phyloP scores from a whole-genome alignment of 2,329 filamentous ascomycete genomes.

The Elsinoe batatas region DNA sequence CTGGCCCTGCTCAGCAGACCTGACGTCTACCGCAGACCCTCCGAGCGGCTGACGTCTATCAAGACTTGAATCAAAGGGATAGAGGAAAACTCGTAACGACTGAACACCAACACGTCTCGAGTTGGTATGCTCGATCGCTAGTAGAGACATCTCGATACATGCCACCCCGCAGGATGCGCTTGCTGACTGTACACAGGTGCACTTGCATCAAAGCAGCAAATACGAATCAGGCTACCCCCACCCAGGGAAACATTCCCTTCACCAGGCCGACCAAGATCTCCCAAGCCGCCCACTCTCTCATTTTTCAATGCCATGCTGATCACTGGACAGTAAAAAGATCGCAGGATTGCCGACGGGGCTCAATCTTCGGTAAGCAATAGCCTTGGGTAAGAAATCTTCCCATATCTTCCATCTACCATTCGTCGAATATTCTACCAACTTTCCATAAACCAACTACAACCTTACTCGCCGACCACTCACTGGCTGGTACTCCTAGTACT shows the following conservation, averaged over 20 bases:
- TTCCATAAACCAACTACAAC: conserved; percentile 1
- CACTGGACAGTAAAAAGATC: background rate
- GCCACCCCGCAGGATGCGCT: background rate
- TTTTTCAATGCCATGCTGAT: background rate
- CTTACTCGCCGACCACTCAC: background rate
- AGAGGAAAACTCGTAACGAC: too few relatives aligned
- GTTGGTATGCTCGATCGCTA: background rate
- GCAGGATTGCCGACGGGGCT: background rate
- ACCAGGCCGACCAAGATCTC: conserved; percentile 3
- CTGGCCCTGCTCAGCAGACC: background rate
- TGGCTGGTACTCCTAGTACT: background rate
- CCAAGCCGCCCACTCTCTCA: background rate
- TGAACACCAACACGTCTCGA: too few relatives aligned
- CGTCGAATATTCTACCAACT: background rate
- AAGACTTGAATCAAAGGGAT: too few relatives aligned
- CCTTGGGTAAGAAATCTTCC: background rate
- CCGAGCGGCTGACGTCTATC: background rate
- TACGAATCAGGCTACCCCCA: background rate
- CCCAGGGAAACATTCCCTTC: background rate
- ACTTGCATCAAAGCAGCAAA: background rate
- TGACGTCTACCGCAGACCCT: background rate
- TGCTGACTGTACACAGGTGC: background rate
- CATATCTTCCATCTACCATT: background rate
- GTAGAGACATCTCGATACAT: conserved; percentile 4
- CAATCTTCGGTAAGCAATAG: background rate